These are phyloP conservation scores for Bryoerythrophyllum caledonicum DNA, from an alignment of 225 moss, liverwort and hornwort species.

Conservation along the genomic window DNA sequence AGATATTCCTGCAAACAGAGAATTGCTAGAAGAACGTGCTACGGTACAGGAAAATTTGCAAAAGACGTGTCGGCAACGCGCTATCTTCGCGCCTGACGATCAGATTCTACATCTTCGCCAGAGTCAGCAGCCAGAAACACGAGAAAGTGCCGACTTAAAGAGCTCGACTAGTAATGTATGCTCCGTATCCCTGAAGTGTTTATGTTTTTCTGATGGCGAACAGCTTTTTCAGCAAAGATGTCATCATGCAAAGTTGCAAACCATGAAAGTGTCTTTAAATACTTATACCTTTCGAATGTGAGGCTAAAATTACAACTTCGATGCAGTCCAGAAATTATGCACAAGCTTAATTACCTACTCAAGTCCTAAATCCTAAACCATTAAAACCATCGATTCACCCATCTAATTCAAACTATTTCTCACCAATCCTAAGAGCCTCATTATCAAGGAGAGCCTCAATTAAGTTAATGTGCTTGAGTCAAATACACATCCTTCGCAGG, in stretches of 20 bases:
- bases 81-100: not conserved
- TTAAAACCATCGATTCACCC: not conserved
- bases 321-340: not conserved
- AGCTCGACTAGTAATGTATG: not conserved
- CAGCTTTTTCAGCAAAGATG: no score
- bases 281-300: not conserved
- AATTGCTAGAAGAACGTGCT: no score
- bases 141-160: not conserved
- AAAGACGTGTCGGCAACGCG: not conserved
- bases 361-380: not conserved
- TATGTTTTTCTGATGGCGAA: not conserved
- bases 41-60: not conserved
- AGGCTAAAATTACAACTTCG: not conserved
- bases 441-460: not conserved
- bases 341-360: no score
- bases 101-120: not conserved
- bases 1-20: not conserved
- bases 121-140: constrained; percentile 7
- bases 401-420: not conserved
- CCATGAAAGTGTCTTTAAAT: not conserved
- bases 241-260: no score
- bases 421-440: not conserved
- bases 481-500: not conserved
- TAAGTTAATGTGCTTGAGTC: not conserved
- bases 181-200: not conserved